Percentiles rank a stretch among this genome's conserved stretches.
phyloP scores from a whole-genome alignment of 768 basidiomycete genomes.

The Lactarius sanguifluus region DNA sequence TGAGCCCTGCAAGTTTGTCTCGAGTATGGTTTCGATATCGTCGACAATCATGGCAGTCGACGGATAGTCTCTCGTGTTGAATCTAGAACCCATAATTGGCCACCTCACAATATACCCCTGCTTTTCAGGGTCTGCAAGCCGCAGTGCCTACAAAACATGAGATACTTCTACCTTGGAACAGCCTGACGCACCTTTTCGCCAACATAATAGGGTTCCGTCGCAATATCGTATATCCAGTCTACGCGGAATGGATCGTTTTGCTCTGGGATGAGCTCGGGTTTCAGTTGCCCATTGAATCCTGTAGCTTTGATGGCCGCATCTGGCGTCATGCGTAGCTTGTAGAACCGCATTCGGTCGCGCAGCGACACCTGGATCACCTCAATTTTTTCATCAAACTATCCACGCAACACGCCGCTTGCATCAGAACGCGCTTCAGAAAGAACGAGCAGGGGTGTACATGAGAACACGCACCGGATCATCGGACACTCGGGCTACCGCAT shows the following conservation, averaged over 20 bases:
- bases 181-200: slow-evolving; percentile 61
- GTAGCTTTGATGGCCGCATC: slow-evolving; percentile 70
- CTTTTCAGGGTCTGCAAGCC: slow-evolving; percentile 62
- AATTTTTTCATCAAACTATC: slow-evolving; percentile 75
- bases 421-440: slow-evolving; percentile 1
- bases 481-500: slow-evolving; percentile 45
- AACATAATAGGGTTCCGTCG: slow-evolving; percentile 54
- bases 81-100: slow-evolving; percentile 79
- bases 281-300: slow-evolving; percentile 79
- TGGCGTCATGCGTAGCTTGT: slow-evolving; percentile 73
- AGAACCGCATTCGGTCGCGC: slow-evolving; percentile 82
- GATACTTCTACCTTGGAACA: background rate
- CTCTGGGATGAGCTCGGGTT: slow-evolving; percentile 82
- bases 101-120: slow-evolving; percentile 74
- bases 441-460: background rate
- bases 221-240: slow-evolving; percentile 72
- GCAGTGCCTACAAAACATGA: slow-evolving; percentile 53
- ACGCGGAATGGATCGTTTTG: slow-evolving; percentile 79
- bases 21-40: slow-evolving; percentile 74
- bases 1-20: slow-evolving; percentile 57
- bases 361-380: slow-evolving; percentile 68
- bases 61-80: slow-evolving; percentile 78
- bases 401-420: background rate
- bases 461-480: slow-evolving; percentile 59
- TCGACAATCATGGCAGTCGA: slow-evolving; percentile 68